phyloP scores from a whole-genome alignment of 2,329 filamentous ascomycete species.

The Verticillium zaregamsianum region DNA sequence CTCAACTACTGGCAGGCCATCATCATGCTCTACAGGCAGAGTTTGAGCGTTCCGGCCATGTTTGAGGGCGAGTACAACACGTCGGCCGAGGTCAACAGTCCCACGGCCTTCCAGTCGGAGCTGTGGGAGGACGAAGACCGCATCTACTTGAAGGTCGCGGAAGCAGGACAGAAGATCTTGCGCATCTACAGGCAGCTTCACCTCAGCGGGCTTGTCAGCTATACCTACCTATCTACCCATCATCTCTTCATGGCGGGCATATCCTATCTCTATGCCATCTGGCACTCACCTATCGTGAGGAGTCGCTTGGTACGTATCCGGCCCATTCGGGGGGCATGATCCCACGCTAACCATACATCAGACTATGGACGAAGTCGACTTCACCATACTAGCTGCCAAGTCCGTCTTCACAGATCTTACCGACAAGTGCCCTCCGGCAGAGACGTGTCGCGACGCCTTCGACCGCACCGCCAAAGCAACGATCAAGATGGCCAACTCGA shows the following conservation, averaged over 20 bases:
- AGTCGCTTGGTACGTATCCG: constrained; percentile 71
- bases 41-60: constrained; percentile 77
- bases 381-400: constrained; percentile 87
- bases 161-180: constrained; percentile 89
- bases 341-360: constrained; percentile 27
- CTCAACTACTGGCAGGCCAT: constrained; percentile 98
- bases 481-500: constrained; percentile 88
- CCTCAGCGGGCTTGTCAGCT: constrained; percentile 83
- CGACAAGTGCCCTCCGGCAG: constrained; percentile 90
- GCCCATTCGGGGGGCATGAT: background rate
- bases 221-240: constrained; percentile 92
- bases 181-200: constrained; percentile 89
- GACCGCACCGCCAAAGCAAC: constrained; percentile 93
- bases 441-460: constrained; percentile 92
- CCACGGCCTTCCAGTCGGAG: constrained; percentile 59
- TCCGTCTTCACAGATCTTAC: constrained; percentile 89
- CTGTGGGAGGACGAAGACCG: constrained; percentile 79
- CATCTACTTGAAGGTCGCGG: constrained; percentile 90
- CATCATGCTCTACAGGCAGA: constrained; percentile 92
- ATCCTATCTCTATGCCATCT: constrained; percentile 94
- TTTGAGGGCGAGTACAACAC: constrained; percentile 75
- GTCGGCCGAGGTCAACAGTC: constrained; percentile 60
- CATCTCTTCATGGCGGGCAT: constrained; percentile 97
- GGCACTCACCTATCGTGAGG: constrained; percentile 88
- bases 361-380: constrained; percentile 95